Percentiles rank a stretch among this genome's conserved stretches.
These are phyloP conservation scores for Chaetomium tenue DNA, from an alignment of 495 filamentous ascomycete genomes.

Conservation along the genomic window DNA sequence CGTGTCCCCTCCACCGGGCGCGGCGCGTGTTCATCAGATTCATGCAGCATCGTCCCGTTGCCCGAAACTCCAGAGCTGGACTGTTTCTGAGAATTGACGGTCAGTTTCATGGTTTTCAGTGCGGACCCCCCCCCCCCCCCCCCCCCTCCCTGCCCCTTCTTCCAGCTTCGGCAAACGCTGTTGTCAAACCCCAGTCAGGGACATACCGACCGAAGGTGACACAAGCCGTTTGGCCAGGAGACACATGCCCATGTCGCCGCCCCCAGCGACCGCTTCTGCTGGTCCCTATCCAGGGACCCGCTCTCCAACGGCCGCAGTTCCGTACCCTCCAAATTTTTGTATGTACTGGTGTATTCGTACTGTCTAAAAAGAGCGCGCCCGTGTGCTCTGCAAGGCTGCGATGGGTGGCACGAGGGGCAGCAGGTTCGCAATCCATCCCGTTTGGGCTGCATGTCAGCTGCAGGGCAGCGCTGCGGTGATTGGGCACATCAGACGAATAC, in stretches of 20 bases:
- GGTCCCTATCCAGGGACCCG: not conserved
- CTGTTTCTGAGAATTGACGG: not conserved
- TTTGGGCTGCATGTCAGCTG: constrained; percentile 1
- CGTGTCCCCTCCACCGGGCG: not conserved
- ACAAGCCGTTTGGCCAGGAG: constrained; percentile 1
- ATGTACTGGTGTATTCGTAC: no score
- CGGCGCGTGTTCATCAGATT: not conserved
- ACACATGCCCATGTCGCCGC: constrained; percentile 10
- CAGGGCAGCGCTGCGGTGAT: constrained; percentile 2
- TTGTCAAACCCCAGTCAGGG: not conserved
- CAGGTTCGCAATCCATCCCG: no score
- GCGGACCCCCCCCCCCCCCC: not conserved
- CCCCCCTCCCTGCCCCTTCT: no score
- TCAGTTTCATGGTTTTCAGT: not conserved
- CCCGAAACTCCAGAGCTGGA: constrained; percentile 1
- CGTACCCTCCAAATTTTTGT: no score
- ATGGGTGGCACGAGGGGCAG: not conserved
- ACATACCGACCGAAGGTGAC: not conserved
- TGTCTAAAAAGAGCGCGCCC: no score
- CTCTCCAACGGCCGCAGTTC: no score
- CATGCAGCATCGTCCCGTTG: not conserved
- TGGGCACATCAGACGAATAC: not conserved
- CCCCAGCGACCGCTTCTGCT: not conserved
- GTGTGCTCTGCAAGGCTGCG: not conserved
- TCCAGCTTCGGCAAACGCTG: not conserved